Evolutionary conservation across 306 rosid genomes (phyloP).

Genomic region (Fragaria vesca): DNA sequence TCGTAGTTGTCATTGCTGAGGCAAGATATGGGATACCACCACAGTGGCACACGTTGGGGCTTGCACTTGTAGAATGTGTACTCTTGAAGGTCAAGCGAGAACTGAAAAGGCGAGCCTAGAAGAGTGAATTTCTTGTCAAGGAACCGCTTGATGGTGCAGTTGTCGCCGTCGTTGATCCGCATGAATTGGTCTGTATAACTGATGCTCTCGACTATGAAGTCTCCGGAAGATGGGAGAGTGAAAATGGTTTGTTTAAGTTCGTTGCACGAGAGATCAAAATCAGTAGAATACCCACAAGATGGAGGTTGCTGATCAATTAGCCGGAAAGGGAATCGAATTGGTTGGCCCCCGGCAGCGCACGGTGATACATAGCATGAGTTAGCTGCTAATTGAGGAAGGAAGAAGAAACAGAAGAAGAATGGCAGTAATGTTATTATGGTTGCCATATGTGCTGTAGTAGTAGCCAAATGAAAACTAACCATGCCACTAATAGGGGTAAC

Average conservation of each 20-base stretch:
- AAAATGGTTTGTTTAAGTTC: neutral
- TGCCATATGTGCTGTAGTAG: neutral
- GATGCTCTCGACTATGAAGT: conserved; percentile 1
- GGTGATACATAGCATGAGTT: neutral
- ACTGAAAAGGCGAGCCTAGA: neutral
- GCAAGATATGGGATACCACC: neutral
- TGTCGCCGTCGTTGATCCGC: conserved; percentile 12
- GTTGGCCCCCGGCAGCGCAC: neutral
- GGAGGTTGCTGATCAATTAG: neutral
- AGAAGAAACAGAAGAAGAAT: neutral
- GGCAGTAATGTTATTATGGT: neutral
- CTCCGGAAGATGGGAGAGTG: conserved; percentile 1
- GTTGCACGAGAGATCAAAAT: conserved; percentile 24
- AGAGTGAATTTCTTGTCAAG: neutral
- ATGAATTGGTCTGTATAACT: neutral
- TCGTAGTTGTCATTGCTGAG: neutral
- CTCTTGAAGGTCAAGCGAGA: neutral
- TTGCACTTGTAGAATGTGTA: conserved; percentile 46
- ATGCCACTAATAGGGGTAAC: neutral
- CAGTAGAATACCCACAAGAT: conserved; percentile 7
- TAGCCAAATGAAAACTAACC: neutral
- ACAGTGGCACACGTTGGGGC: neutral
- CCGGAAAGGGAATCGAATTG: conserved; percentile 30
- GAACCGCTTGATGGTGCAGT: conserved; percentile 12
- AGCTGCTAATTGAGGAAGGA: conserved; percentile 7